Base-by-base conservation (phyloP, 176 grass and related monocot genomes). In the Urochloa ruziziensis region DNA sequence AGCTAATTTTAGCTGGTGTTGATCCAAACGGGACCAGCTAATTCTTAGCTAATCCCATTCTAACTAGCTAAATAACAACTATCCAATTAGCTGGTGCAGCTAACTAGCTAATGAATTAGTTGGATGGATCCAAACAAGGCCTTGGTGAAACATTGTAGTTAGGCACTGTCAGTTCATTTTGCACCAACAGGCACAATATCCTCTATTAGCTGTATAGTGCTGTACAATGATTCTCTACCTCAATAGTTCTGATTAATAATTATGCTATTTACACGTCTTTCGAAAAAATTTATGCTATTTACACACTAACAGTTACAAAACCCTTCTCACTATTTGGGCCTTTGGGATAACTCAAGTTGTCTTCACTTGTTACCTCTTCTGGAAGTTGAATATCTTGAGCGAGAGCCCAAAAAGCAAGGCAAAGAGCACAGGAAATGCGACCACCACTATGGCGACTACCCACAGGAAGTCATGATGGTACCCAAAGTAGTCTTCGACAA, bases 311-410 rank as follows among this genome's bases (percentile, higher is more conserved):
- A 52, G 21, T 52, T 52, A 52, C 17, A 52, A 52, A 19, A 21
- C 21, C 3, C 42, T 30, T 35, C n/a, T 2, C 36, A 60, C 39
- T 57, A 74, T n/a, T 29, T 17, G 2, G 14, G 42, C 67, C 21
- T 23, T 23, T 27, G 43, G 24, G 42, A 36, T 35, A 23, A 5
- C 39, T 73, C n/a, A 44, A 19, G 40, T 51, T 58, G 10, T 11
- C 79, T 70, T 84, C 40, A 17, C 6, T 12, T 3, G 16, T 86
- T 62, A 97, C 82, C 94, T 97, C 78, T 73, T 97, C 73, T 97
- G 91, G 81, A 91, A 97, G 84, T 97, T 97, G 48, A 94, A 86
- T 42, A 89, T 59, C 84, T 91, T 97, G 18, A 94, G 84, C 1
- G 91, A 88, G 23, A 93, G 68, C 0, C 84, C 94, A 16, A 93